Evolutionary conservation across 1,284 basidiomycete genomes (phyloP), one percentile per base, ranked within the genome.

Genomic region (Mycena sp.): DNA sequence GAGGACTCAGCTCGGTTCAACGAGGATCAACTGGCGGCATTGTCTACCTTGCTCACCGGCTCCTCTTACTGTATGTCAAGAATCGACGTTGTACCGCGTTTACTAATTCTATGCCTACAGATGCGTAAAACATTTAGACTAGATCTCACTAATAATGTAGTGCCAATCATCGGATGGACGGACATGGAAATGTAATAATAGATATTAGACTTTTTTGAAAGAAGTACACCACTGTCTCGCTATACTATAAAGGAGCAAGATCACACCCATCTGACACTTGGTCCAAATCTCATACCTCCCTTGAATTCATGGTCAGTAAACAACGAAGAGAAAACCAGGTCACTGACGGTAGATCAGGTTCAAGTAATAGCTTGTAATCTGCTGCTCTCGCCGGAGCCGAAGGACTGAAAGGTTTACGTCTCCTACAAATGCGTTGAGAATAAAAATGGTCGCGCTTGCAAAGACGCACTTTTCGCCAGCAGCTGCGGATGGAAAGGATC

Each of bases 401-500:
- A 34, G 94, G 94, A 75, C 93, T 94, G 63, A 48, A 92, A 3
- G 90, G 88, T 77, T 93, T 94, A 62, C 90, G 86, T 76, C 91
- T 89, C 80, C 94, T 95, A 71, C 38, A 52, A 62, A 75, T 66
- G 48, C 48, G 48, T 61, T 63, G 50, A 69, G 50, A 64, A 22
- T 25, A 8, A 65, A 52, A 57, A 60, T 44, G 65, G 48, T 48
- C 13, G 13, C 22, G 44, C n/a, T 16, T 4, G 52, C 46, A 8
- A 5, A 25, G 34, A 50, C 92, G 70, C 77, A 96, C 96, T 92
- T 95, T 83, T 99, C 98, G 30, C 98, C 98, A 4, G 96, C 96
- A n/a, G 98, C 98, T 25, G 94, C 90, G 54, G 95, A 97, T 20
- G 98, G 98, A 82, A 99, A 99, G 2, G 95, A 97, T 2, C 95